Evolutionary conservation across 305 asterid species (phyloP).

Genomic region (Ajuga reptans): DNA sequence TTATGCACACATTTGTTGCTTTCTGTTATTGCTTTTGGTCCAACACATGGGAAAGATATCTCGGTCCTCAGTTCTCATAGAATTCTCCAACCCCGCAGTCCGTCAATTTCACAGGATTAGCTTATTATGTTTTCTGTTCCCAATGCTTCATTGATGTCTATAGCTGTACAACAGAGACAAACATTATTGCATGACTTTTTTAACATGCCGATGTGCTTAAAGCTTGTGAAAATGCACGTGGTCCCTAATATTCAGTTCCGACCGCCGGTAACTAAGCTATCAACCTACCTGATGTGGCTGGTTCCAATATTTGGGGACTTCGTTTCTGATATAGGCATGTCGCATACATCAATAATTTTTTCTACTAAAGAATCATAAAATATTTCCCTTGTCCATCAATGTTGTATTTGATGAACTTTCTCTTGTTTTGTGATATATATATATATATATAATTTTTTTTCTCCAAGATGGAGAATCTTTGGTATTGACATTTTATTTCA

Average conservation of each 20-base stretch:
- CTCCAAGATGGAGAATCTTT: constrained; percentile 8
- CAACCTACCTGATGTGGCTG: not conserved
- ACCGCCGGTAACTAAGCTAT: not conserved
- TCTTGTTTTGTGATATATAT: not conserved
- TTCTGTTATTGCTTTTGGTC: not conserved
- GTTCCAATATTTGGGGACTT: constrained; percentile 4
- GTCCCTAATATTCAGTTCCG: not conserved
- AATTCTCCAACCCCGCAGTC: not conserved
- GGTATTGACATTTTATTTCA: not conserved
- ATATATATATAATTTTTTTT: not conserved
- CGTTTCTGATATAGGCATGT: not conserved
- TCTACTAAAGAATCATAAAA: not conserved
- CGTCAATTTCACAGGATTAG: not conserved
- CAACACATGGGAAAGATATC: not conserved
- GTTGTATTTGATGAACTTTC: constrained; percentile 1
- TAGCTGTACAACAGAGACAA: not conserved
- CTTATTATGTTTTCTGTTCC: not conserved
- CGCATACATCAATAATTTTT: not conserved
- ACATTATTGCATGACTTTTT: not conserved
- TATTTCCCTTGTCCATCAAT: not conserved
- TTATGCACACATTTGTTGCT: not conserved
- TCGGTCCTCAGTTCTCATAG: not conserved
- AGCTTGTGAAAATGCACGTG: not conserved
- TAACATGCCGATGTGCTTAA: not conserved
- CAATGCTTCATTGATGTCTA: not conserved